Evolutionary conservation across 768 basidiomycete species (phyloP), one percentile per base, ranked within the genome.

Genomic region (Termitomyces sp.): DNA sequence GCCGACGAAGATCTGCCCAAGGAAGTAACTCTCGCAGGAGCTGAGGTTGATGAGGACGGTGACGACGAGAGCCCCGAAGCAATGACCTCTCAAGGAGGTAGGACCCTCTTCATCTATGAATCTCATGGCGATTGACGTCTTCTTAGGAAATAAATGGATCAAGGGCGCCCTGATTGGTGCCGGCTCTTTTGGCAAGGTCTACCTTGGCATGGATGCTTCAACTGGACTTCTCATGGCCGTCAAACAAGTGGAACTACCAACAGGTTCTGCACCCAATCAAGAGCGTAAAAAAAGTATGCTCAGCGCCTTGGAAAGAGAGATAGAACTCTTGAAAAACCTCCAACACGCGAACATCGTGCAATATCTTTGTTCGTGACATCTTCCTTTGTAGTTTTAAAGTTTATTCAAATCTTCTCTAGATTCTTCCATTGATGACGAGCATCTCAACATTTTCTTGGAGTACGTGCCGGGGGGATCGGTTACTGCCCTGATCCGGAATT

Each of bases 291-390:
- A 90, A 76, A 86, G 83, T 72, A 98, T 98, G 95, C 83, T 94
- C 13, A 91, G 82, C 57, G 93, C 93, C 1, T 78, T 95, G 45
- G 94, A 98, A 72, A 85, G 91, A 41, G 97, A 99, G 73, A 98
- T 98, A 61, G 93, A 93, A 75, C 79, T 98, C 3, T 78, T 98
- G 61, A 93, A 95, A 69, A 91, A 94, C 58, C 76, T 97, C 53
- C 91, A 96, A 63, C 95, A 98, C 69, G 87, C 88, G 59, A 96
- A 98, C 68, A 98, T 99, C 60, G 97, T 99, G 24, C 96, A 98
- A 75, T 99, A 99, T 67, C 88, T 96, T 57, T 93, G 95, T 97
- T 66, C 59, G 91, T 78, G 16, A 16, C 12, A 16, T 47, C 39
- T 36, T 33, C 63, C 36, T 48, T 36, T 44, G 9, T 16, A 22